Evolutionary conservation across 192 early-diverging fungal genomes (phyloP).

Genomic region (Glomus cerebriforme): DNA sequence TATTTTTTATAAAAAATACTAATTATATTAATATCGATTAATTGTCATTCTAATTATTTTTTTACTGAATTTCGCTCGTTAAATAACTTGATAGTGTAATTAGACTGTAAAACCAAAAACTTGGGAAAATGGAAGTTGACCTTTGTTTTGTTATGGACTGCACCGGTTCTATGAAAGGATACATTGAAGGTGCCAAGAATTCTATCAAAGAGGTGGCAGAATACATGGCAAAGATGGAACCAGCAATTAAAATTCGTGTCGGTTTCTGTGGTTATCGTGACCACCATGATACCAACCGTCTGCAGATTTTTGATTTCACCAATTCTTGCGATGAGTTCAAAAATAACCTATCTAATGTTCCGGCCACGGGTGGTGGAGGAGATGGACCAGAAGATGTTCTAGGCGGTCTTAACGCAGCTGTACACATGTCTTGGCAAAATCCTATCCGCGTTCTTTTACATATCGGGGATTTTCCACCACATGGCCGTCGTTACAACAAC

Average conservation of each 20-base stretch:
- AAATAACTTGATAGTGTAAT: too few relatives aligned
- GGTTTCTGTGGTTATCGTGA: slow-evolving; percentile 36
- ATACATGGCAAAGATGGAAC: slow-evolving; percentile 8
- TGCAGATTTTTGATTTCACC: not conserved
- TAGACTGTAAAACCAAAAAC: too few relatives aligned
- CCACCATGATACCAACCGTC: not conserved
- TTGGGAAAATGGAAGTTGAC: not conserved
- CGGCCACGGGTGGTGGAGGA: not conserved
- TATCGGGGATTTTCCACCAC: slow-evolving; percentile 27
- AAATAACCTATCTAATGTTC: not conserved
- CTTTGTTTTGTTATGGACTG: not conserved
- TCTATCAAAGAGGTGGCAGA: slow-evolving; percentile 12
- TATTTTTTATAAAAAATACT: too few relatives aligned
- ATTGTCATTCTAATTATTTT: too few relatives aligned
- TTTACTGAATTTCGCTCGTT: too few relatives aligned
- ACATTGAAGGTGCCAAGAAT: slow-evolving; percentile 13
- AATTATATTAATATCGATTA: too few relatives aligned
- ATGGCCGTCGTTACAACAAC: slow-evolving; percentile 14
- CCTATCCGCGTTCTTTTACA: slow-evolving; percentile 17
- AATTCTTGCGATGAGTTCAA: not conserved
- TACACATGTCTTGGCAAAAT: slow-evolving; percentile 20
- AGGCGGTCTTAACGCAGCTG: slow-evolving; percentile 28
- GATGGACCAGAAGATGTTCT: slow-evolving; percentile 10
- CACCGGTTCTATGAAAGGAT: slow-evolving; percentile 8
- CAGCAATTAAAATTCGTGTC: slow-evolving; percentile 9